Conservation (phyloP, 495 filamentous ascomycete species). For the Hypoxylon cercidicola region DNA sequence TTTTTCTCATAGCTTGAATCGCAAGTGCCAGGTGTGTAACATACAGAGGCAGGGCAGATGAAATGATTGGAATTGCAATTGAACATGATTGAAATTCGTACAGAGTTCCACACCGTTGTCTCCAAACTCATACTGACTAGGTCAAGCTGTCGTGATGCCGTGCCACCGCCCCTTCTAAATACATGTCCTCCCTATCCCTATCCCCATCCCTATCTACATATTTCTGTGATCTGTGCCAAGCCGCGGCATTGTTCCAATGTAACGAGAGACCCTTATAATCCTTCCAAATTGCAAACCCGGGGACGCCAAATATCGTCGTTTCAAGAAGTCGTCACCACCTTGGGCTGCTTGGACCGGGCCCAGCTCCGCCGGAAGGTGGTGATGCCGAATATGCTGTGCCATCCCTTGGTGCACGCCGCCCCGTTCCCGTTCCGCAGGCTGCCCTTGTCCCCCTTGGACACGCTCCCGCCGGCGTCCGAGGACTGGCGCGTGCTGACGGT, state of each 20-base stretch:
- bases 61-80: not conserved
- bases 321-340: slow-evolving; percentile 1
- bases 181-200: too few relatives aligned
- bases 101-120: not conserved
- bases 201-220: too few relatives aligned
- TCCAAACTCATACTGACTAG: not conserved
- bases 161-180: too few relatives aligned
- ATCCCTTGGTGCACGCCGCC: slow-evolving; percentile 12
- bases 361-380: slow-evolving; percentile 19
- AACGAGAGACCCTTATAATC: too few relatives aligned
- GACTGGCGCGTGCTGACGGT: not conserved
- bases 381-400: slow-evolving; percentile 32
- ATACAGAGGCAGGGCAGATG: not conserved
- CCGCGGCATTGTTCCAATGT: too few relatives aligned
- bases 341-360: slow-evolving; percentile 25
- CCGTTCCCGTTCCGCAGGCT: slow-evolving; percentile 4
- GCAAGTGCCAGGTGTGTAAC: not conserved
- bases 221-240: too few relatives aligned
- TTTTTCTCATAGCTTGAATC: not conserved
- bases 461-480: not conserved
- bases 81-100: not conserved
- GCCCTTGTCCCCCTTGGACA: slow-evolving; percentile 5
- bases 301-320: too few relatives aligned
- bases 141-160: too few relatives aligned
- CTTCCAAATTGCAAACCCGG: too few relatives aligned